These are phyloP conservation scores for Trichosporon coremiiforme DNA, from an alignment of 1,284 basidiomycete species.

Conservation along the genomic window DNA sequence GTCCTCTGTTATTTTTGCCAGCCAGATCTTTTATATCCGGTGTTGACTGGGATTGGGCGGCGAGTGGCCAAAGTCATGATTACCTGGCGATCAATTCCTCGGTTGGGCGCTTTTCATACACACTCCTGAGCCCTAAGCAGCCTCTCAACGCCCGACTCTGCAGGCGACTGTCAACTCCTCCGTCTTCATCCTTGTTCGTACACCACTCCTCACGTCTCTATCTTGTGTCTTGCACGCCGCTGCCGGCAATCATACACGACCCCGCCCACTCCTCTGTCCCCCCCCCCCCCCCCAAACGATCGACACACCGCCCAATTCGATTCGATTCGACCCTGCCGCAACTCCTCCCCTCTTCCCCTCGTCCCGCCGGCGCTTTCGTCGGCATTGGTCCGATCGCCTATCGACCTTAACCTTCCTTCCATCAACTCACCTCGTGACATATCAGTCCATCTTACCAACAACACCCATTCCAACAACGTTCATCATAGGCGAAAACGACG, in stretches of 20 bases:
- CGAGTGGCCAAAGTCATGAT: background rate
- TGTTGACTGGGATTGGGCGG: slow-evolving; percentile 9
- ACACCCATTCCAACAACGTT: background rate
- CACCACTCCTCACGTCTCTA: background rate
- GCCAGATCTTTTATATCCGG: background rate
- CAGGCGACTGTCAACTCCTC: background rate
- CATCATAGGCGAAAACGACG: background rate
- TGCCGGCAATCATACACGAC: background rate
- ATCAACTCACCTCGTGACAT: background rate
- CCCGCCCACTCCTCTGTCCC: background rate
- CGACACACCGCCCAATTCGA: slow-evolving; percentile 6
- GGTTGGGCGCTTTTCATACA: slow-evolving; percentile 1
- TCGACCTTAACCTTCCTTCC: background rate
- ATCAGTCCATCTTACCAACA: background rate
- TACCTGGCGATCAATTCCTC: background rate
- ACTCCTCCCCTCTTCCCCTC: background rate
- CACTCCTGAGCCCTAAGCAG: too few relatives aligned
- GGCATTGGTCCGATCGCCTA: slow-evolving; percentile 11
- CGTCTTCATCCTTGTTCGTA: background rate
- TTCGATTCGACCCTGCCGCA: slow-evolving; percentile 12
- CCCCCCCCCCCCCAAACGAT: background rate
- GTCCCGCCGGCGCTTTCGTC: slow-evolving; percentile 1
- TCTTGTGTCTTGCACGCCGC: background rate
- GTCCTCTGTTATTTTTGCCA: background rate
- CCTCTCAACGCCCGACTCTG: too few relatives aligned